Evolutionary conservation across 148 eudicot genomes (phyloP).

Genomic region (Rhododendron kiyosumense): DNA sequence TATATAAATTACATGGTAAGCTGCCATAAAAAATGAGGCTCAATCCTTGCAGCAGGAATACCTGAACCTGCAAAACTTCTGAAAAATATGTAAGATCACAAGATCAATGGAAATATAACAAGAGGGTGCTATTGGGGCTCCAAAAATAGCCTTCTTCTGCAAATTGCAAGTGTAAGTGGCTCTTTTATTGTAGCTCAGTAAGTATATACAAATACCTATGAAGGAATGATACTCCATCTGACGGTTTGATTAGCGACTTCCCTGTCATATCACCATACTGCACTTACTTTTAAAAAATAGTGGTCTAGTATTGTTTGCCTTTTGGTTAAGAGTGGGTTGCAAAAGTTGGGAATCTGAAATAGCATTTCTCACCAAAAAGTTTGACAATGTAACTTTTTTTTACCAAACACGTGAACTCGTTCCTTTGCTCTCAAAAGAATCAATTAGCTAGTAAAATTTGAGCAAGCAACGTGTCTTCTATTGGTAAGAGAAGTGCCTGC

Average conservation of each 20-base stretch:
- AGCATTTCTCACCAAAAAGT: neutral
- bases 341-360: neutral
- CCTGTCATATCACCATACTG: neutral
- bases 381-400: neutral
- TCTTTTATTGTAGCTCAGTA: neutral
- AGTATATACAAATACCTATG: slow-evolving; percentile 3
- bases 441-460: slow-evolving; percentile 6
- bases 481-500: neutral
- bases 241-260: neutral
- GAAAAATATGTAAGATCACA: slow-evolving; percentile 39
- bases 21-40: slow-evolving; percentile 47
- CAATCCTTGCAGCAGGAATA: slow-evolving; percentile 57
- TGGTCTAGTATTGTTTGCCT: neutral
- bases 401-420: neutral
- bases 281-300: neutral
- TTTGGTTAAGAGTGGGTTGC: neutral
- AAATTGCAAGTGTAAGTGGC: neutral
- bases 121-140: neutral
- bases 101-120: neutral
- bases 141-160: neutral
- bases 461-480: neutral
- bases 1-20: slow-evolving; percentile 69
- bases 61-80: slow-evolving; percentile 87
- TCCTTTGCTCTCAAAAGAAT: slow-evolving; percentile 6
- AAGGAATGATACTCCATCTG: slow-evolving; percentile 1